Percentiles rank a stretch among this genome's conserved stretches.
phyloP scores from a whole-genome alignment of 2,329 filamentous ascomycete species.

The Penicillium vulpinum region DNA sequence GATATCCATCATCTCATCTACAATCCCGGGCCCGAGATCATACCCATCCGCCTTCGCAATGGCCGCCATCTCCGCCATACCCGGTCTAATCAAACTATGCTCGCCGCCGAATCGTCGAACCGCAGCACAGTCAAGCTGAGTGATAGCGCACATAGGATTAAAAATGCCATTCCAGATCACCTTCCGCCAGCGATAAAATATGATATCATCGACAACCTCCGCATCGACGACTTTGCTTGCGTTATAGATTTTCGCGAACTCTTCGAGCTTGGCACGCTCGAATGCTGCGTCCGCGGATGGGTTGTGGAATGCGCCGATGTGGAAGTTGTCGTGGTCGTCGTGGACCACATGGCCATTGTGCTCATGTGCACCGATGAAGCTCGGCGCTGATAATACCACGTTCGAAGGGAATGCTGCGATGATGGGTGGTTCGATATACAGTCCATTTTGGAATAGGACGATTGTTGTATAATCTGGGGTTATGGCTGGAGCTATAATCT shows the following conservation, averaged over 20 bases:
- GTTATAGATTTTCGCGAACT: conserved; percentile 53
- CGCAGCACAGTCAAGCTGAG: conserved; percentile 53
- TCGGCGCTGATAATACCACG: conserved; percentile 55
- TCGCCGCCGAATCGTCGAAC: conserved; percentile 47
- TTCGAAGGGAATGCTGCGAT: conserved; percentile 53
- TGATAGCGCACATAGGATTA: conserved; percentile 56
- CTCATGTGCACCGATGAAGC: conserved; percentile 55
- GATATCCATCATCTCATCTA: conserved; percentile 11
- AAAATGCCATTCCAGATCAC: conserved; percentile 54
- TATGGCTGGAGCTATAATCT: conserved; percentile 47
- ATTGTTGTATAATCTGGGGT: conserved; percentile 54
- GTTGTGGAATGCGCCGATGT: conserved; percentile 52
- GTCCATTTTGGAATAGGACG: conserved; percentile 61
- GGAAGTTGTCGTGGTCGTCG: conserved; percentile 52
- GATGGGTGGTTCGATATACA: conserved; percentile 63
- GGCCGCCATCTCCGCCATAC: conserved; percentile 46
- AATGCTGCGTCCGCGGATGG: conserved; percentile 20
- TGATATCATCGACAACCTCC: conserved; percentile 36
- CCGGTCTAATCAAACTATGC: conserved; percentile 49
- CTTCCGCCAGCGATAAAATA: conserved; percentile 36
- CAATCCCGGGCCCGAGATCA: conserved; percentile 9
- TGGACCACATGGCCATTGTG: conserved; percentile 53
- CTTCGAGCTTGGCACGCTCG: conserved; percentile 18
- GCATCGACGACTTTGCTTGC: conserved; percentile 47
- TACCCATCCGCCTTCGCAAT: conserved; percentile 17